These are phyloP conservation scores for Rubia peregrina DNA, from an alignment of 305 asterid genomes.

Conservation along the genomic window DNA sequence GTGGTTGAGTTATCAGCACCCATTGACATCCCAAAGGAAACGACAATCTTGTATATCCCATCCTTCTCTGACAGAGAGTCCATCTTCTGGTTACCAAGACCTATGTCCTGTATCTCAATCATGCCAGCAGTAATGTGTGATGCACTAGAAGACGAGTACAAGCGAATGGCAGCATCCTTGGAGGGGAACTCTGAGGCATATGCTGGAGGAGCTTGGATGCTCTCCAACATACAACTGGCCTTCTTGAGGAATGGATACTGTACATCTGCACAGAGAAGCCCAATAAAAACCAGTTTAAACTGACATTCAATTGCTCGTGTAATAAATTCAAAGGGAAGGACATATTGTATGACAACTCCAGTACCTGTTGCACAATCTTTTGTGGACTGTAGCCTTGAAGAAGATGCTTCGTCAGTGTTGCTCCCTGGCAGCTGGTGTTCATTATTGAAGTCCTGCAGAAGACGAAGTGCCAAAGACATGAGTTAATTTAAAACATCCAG, in stretches of 20 bases:
- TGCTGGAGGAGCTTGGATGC: conserved; percentile 77
- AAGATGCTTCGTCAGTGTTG: conserved; percentile 23
- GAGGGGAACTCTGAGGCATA: conserved; percentile 76
- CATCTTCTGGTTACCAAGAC: conserved; percentile 23
- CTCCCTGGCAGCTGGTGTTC: conserved; percentile 29
- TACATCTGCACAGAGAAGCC: conserved; percentile 37
- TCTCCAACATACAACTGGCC: conserved; percentile 72
- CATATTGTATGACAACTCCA: neutral
- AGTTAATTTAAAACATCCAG: neutral
- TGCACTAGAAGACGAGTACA: conserved; percentile 50
- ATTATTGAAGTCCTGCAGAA: conserved; percentile 34
- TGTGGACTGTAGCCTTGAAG: conserved; percentile 29
- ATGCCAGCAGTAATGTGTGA: conserved; percentile 69
- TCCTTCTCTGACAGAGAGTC: conserved; percentile 40
- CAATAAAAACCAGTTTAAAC: neutral
- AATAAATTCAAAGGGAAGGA: neutral
- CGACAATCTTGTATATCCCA: conserved; percentile 41
- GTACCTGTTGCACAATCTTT: conserved; percentile 48
- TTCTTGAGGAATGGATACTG: conserved; percentile 52
- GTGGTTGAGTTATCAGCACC: conserved; percentile 38
- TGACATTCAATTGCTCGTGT: neutral
- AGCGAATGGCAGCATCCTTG: conserved; percentile 37
- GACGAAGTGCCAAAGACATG: neutral
- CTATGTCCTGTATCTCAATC: conserved; percentile 48
- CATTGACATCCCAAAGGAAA: conserved; percentile 57